A percentile compares a stretch with the other conserved stretches of the same genome.
These are phyloP conservation scores for Yarrowia sp. DNA, from an alignment of 805 yeast species.

Conservation along the genomic window DNA sequence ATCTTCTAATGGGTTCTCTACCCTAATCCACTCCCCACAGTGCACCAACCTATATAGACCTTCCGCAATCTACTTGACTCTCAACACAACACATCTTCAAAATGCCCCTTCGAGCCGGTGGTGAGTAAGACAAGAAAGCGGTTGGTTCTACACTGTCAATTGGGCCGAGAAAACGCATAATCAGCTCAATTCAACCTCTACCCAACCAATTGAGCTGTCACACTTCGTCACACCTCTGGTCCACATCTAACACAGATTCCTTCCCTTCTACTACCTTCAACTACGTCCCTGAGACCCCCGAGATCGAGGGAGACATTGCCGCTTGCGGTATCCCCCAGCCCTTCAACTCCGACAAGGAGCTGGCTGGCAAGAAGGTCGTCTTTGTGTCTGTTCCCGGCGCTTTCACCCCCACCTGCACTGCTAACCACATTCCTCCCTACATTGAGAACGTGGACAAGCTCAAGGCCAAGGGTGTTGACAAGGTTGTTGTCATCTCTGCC, in stretches of 20 bases:
- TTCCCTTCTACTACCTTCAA: constrained; percentile 44
- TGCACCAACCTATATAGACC: not conserved
- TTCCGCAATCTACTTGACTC: not conserved
- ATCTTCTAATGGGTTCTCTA: constrained; percentile 35
- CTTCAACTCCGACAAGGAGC: constrained; percentile 50
- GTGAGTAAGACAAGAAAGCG: not conserved
- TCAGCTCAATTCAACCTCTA: too few relatives aligned
- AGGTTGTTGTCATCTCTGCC: constrained; percentile 66
- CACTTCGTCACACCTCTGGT: too few relatives aligned
- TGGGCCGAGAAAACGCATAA: not conserved
- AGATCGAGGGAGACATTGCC: constrained; percentile 45
- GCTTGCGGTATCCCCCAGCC: constrained; percentile 53
- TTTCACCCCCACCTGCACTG: constrained; percentile 82
- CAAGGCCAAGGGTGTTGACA: constrained; percentile 66
- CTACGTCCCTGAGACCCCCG: constrained; percentile 50
- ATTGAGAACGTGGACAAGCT: constrained; percentile 59
- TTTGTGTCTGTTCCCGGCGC: constrained; percentile 86
- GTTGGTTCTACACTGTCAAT: not conserved
- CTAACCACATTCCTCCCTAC: constrained; percentile 74
- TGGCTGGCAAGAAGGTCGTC: constrained; percentile 61
- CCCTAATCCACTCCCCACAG: constrained; percentile 32
- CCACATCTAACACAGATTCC: constrained; percentile 27
- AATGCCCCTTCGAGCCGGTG: constrained; percentile 37
- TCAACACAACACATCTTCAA: constrained; percentile 5
- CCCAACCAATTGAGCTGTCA: not conserved